Percentiles rank a stretch among this genome's conserved stretches.
phyloP scores from a whole-genome alignment of 2,329 filamentous ascomycete species.

The Monosporascus sp. region DNA sequence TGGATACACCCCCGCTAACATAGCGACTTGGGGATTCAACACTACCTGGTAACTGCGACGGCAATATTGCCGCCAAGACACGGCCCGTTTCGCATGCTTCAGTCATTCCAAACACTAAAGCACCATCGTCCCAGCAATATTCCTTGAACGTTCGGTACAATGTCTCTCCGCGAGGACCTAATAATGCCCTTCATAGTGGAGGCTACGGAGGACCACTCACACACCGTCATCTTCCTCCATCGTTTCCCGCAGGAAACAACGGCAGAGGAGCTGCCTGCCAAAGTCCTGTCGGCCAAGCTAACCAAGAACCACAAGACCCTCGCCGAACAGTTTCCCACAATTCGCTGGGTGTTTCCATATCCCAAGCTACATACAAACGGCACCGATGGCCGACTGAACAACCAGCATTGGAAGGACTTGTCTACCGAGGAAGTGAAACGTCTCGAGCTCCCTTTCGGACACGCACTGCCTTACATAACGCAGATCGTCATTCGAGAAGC shows the following conservation, averaged over 20 bases:
- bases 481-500: constrained; percentile 15
- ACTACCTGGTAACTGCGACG: too few relatives aligned
- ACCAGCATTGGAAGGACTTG: constrained; percentile 4
- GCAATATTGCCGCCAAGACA: too few relatives aligned
- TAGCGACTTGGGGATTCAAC: too few relatives aligned
- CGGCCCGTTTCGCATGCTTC: too few relatives aligned
- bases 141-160: neutral
- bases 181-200: constrained; percentile 9
- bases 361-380: constrained; percentile 6
- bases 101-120: too few relatives aligned
- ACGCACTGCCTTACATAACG: constrained; percentile 10
- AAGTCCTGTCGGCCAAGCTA: constrained; percentile 10
- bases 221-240: constrained; percentile 17
- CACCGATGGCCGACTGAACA: neutral
- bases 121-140: too few relatives aligned
- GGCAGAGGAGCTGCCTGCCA: constrained; percentile 7
- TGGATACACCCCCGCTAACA: too few relatives aligned
- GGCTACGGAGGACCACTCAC: constrained; percentile 8
- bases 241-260: constrained; percentile 6
- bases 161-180: neutral
- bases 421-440: constrained; percentile 4
- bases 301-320: constrained; percentile 9
- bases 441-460: constrained; percentile 1
- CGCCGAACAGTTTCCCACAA: constrained; percentile 7
- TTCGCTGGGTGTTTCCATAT: constrained; percentile 15